Conservation (phyloP, 805 yeast genomes). For the Nakazawaea pomicola region DNA sequence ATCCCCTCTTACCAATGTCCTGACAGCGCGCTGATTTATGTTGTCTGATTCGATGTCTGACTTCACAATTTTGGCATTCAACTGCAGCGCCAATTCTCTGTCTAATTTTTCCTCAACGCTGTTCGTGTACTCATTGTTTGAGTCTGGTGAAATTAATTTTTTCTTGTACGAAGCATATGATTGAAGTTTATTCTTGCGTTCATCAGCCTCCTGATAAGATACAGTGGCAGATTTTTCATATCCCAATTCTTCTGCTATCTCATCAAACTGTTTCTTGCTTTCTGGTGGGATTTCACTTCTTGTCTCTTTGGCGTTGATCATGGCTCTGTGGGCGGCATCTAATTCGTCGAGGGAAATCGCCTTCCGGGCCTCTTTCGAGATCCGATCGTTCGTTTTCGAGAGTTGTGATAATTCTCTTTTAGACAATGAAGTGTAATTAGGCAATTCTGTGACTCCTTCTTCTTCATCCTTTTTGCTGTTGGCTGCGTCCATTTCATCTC, state of each 20-base stretch:
- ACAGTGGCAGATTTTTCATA: slow-evolving; percentile 38
- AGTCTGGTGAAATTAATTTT: slow-evolving; percentile 55
- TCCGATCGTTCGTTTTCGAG: slow-evolving; percentile 25
- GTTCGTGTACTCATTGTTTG: slow-evolving; percentile 49
- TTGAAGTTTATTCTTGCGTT: slow-evolving; percentile 46
- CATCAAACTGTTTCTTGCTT: slow-evolving; percentile 23
- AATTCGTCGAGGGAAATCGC: slow-evolving; percentile 50
- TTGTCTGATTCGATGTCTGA: slow-evolving; percentile 52
- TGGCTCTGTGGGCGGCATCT: slow-evolving; percentile 53
- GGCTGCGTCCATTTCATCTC: slow-evolving; percentile 55
- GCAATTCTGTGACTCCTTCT: slow-evolving; percentile 54
- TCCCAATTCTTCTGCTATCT: slow-evolving; percentile 30
- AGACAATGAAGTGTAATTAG: slow-evolving; percentile 42
- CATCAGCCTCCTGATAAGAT: slow-evolving; percentile 42
- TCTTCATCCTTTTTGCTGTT: slow-evolving; percentile 35
- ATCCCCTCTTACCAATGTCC: slow-evolving; percentile 66
- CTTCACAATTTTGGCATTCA: slow-evolving; percentile 48
- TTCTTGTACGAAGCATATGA: slow-evolving; percentile 55
- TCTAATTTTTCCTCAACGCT: slow-evolving; percentile 63
- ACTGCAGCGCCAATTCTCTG: slow-evolving; percentile 48
- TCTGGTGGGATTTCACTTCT: slow-evolving; percentile 29
- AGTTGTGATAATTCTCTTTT: slow-evolving; percentile 15
- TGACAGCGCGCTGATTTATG: slow-evolving; percentile 53
- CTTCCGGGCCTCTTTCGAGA: slow-evolving; percentile 35
- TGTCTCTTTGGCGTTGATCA: slow-evolving; percentile 48